phyloP scores from a whole-genome alignment of 306 rosid genomes.

The Cicer yamashitae region DNA sequence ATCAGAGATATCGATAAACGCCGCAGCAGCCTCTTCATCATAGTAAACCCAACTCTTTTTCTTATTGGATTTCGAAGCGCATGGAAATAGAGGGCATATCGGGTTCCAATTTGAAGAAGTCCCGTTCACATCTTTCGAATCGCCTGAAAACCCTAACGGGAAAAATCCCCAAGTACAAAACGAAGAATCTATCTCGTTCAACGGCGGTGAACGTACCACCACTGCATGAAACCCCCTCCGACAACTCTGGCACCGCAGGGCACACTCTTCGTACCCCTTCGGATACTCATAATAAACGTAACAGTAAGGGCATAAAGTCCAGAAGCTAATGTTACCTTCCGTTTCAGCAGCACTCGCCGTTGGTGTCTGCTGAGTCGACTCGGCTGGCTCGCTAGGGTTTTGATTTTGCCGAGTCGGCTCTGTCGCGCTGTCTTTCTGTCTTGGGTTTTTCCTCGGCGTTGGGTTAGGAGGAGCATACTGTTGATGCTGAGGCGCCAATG shows the following conservation, averaged over 20 bases:
- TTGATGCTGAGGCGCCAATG: too few relatives aligned
- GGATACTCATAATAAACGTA: conserved; percentile 78
- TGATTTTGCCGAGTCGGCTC: too few relatives aligned
- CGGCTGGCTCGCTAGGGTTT: too few relatives aligned
- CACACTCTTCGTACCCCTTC: conserved; percentile 71
- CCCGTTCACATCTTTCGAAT: conserved; percentile 40
- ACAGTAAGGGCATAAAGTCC: conserved; percentile 98
- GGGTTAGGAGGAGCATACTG: too few relatives aligned
- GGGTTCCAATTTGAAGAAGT: conserved; percentile 68
- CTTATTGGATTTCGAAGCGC: conserved; percentile 46
- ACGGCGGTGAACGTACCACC: conserved; percentile 70
- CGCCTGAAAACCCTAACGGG: conserved; percentile 67
- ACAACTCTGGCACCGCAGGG: conserved; percentile 83
- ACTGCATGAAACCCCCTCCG: conserved; percentile 73
- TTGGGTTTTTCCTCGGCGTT: too few relatives aligned
- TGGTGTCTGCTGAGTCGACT: too few relatives aligned
- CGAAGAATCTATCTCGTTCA: conserved; percentile 47
- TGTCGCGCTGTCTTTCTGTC: too few relatives aligned
- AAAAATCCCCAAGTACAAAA: conserved; percentile 82
- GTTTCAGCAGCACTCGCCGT: conserved; percentile 6
- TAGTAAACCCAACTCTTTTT: conserved; percentile 43
- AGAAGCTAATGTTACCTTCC: conserved; percentile 52
- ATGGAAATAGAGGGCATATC: conserved; percentile 70
- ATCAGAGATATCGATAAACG: conserved; percentile 57
- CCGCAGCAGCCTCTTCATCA: conserved; percentile 60